Percentiles rank a stretch among this genome's conserved stretches.
Conservation (phyloP, 73 alveolate species). For the Paramecium pentaurelia region DNA sequence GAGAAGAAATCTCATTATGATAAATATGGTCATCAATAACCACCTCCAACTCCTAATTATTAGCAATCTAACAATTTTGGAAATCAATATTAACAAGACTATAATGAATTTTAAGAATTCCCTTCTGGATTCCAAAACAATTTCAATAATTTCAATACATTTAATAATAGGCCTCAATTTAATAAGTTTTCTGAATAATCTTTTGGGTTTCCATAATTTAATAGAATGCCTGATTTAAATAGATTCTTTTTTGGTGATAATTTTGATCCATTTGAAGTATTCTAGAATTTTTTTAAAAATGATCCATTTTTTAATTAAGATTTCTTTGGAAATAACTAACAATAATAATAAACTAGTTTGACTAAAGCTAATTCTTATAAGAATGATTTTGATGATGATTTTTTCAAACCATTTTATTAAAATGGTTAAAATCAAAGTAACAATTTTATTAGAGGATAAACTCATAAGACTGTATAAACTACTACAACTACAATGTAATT, state of each 20-base stretch:
- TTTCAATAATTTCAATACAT: background rate
- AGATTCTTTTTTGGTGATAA: constrained; percentile 27
- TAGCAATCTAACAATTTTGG: background rate
- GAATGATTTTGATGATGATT: constrained; percentile 23
- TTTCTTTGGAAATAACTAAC: background rate
- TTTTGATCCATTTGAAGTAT: constrained; percentile 47
- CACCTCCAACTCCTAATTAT: background rate
- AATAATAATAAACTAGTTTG: background rate
- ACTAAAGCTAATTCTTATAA: background rate
- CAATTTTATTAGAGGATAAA: background rate
- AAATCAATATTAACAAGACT: background rate
- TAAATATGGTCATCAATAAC: constrained; percentile 76
- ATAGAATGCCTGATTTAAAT: constrained; percentile 33
- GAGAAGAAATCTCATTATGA: constrained; percentile 92
- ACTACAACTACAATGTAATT: constrained; percentile 33
- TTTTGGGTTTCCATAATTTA: constrained; percentile 6
- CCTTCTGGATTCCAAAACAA: background rate
- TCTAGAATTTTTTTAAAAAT: background rate
- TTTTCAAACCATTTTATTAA: background rate
- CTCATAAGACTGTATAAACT: constrained; percentile 24
- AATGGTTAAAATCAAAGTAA: background rate
- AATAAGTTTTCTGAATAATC: background rate
- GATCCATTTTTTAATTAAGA: background rate
- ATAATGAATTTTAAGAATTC: background rate
- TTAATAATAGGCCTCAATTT: background rate